Base-by-base conservation (phyloP, 2,329 filamentous ascomycete genomes). In the Ophiognomonia clavigignenti-juglandacearum region DNA sequence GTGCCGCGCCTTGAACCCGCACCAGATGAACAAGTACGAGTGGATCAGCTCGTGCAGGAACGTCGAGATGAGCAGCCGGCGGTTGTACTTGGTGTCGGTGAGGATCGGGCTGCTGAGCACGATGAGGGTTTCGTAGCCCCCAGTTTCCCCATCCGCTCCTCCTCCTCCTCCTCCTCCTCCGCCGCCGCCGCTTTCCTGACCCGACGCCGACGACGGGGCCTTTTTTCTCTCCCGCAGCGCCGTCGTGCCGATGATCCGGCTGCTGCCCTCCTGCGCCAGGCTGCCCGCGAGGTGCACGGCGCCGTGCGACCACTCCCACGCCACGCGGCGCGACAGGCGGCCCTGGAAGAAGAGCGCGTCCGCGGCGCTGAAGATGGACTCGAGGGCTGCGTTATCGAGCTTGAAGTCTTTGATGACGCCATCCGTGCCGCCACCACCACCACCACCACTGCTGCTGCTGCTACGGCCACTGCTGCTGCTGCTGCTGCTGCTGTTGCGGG, bases 11-110 rank as follows among this genome's bases (percentile, higher is more conserved):
- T 72, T 69, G 58, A 80, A 76, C 4, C 81, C 81, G 54, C 79
- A 82, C 43, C 66, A 69, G 47, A 85, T 74, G 54, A 85, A 85
- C 14, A 85, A 66, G 57, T 82, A 85, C 61, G 80, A 80, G 63
- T 85, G 81, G 39, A 85, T 80, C 55, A 84, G 73, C 62, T 85
- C 82, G 57, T 85, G 82, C 39, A 85, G 57, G 53, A 85, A 83
- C 0, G 81, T 82, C 6, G 77, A 79, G 40, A 85, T 81, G 45
- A 85, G 70, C 14, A 85, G 67, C 6, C 78, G 70, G 5, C 80
- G 66, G 58, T 80, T 81, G 60, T 80, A 85, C 40, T 67, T 70
- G 13, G 63, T 69, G 53, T 77, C 70, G 32, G 66, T 68, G n/a
- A 84, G 69, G 13, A 84, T 80, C 0, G 78, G 74, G 2, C 71